Base-by-base conservation (phyloP, 2,329 filamentous ascomycete genomes). In the Colletotrichum lindemuthianum region DNA sequence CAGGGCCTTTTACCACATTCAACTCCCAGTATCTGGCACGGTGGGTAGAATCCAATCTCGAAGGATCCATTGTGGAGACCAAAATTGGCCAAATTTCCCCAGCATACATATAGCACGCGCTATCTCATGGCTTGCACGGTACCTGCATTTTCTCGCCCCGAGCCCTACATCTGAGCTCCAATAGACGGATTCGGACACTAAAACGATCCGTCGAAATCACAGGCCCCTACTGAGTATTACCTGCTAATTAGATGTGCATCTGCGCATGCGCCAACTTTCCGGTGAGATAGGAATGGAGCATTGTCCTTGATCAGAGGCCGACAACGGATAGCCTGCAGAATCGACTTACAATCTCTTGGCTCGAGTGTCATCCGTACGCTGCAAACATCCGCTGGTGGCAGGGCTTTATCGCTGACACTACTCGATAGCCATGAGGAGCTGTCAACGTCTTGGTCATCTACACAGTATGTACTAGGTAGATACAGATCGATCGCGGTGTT, bases 131-230 rank as follows among this genome's bases (percentile, higher is more conserved):
- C 51, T 52, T 52, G 50, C 63, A 59, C 43, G 45, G 63, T 66
- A 59, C 63, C 63, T 66, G 59, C 59, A 64, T 66, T 39, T 49
- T 41, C 50, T 24, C 45, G 61, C 57, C 39, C 40, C 44, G 16
- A 51, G 33, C 51, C 51, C 33, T 65, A 50, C 43, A 41, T 47
- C 51, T 48, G 52, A 37, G 40, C 40, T 61, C 51, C 47, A 57
- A 43, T 57, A 39, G 45, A 61, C 51, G 51, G 58, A 33, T 58
- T 52, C 47, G 41, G 45, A 63, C 61, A 60, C 58, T 63, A 57
- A 56, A 45, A 63, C 15, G 13, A 32, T 15, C 56, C 55, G 52
- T 40, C 49, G 59, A 24, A 32, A 32, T 32, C 24, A 53, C 13
- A 56, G 36, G 53, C 34, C 47, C 41, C 16, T 43, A 37, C 24